These are phyloP conservation scores for Fraxinus platypoda DNA, from an alignment of 305 asterid species.

Conservation along the genomic window DNA sequence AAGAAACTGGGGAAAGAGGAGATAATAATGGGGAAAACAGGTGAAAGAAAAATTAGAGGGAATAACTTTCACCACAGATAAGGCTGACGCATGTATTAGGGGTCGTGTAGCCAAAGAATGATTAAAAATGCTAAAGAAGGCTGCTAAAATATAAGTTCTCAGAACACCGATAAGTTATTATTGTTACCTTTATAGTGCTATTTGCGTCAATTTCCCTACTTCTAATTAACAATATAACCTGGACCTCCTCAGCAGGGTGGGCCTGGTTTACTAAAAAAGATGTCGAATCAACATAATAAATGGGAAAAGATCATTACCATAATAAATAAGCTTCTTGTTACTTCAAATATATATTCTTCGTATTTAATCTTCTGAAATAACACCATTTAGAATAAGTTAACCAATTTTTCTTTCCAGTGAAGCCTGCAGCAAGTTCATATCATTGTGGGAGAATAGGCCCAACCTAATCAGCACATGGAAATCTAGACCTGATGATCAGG, in stretches of 20 bases:
- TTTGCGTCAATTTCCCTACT: background rate
- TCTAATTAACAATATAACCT: background rate
- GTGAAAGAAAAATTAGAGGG: background rate
- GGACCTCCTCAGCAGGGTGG: background rate
- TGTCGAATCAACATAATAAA: background rate
- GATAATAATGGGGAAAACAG: background rate
- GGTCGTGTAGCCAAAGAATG: background rate
- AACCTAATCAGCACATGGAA: slow-evolving; percentile 58
- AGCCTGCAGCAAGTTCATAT: slow-evolving; percentile 66
- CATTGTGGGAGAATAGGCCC: slow-evolving; percentile 57
- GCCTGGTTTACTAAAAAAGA: background rate
- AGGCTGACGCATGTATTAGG: background rate
- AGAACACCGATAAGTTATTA: background rate
- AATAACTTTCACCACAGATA: background rate
- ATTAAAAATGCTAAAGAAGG: background rate
- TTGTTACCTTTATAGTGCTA: background rate
- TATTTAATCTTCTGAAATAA: background rate
- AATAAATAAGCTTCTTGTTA: background rate
- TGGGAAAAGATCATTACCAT: background rate
- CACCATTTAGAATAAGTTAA: background rate
- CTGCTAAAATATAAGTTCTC: background rate
- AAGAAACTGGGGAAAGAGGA: background rate
- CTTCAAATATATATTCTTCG: background rate
- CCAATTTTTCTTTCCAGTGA: slow-evolving; percentile 44
- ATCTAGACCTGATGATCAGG: slow-evolving; percentile 40